Evolutionary conservation across 2,329 filamentous ascomycete species (phyloP).

Genomic region (Venturia carpophila): DNA sequence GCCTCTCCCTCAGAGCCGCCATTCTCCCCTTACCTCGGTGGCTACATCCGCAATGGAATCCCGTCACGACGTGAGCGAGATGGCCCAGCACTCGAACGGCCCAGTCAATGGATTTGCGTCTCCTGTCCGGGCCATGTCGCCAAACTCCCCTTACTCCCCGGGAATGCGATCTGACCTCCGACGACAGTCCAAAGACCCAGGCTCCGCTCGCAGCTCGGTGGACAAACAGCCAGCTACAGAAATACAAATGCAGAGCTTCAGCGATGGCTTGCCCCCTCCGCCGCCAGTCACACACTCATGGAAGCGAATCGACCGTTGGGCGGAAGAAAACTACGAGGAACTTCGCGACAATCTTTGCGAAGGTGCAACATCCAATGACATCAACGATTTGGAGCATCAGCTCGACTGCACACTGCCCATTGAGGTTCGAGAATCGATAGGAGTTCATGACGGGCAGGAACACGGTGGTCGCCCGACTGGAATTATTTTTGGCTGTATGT

Average conservation of each 20-base stretch:
- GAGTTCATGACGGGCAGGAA: slow-evolving; percentile 94
- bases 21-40: slow-evolving; percentile 77
- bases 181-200: slow-evolving; percentile 53
- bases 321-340: slow-evolving; percentile 91
- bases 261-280: slow-evolving; percentile 80
- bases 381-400: slow-evolving; percentile 95
- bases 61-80: slow-evolving; percentile 63
- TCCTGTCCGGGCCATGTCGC: slow-evolving; percentile 48
- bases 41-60: slow-evolving; percentile 82
- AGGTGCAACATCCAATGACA: slow-evolving; percentile 83
- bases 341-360: slow-evolving; percentile 89
- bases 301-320: slow-evolving; percentile 89
- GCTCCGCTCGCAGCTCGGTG: slow-evolving; percentile 41
- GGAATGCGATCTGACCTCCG: slow-evolving; percentile 75
- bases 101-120: slow-evolving; percentile 52
- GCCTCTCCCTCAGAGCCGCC: slow-evolving; percentile 72
- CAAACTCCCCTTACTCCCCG: slow-evolving; percentile 73
- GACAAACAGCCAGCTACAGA: slow-evolving; percentile 69
- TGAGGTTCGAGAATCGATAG: slow-evolving; percentile 86
- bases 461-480: slow-evolving; percentile 84
- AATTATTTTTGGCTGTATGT: slow-evolving; percentile 87
- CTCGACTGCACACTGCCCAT: slow-evolving; percentile 88
- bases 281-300: slow-evolving; percentile 86
- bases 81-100: slow-evolving; percentile 28
- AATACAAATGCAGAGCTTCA: slow-evolving; percentile 94